Evolutionary conservation across 148 eudicot species (phyloP).

Genomic region (Rhododendron ferrugineum): DNA sequence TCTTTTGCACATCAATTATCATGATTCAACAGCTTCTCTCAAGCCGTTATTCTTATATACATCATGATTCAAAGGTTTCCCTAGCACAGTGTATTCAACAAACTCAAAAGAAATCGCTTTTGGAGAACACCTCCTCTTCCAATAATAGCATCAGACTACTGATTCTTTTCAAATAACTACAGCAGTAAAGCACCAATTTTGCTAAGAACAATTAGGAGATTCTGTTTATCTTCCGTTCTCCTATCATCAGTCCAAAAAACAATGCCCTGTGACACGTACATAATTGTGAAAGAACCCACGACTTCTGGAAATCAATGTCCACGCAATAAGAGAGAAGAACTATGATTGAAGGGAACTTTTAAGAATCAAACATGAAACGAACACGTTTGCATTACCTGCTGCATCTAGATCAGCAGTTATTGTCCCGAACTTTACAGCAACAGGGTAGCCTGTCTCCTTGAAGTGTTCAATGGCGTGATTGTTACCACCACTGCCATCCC

Average conservation of each 20-base stretch:
- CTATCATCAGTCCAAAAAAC: background rate
- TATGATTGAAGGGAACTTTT: background rate
- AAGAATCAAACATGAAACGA: background rate
- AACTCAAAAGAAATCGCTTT: too few species aligned
- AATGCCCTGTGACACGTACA: background rate
- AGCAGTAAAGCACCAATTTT: background rate
- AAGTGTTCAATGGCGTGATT: slow-evolving; percentile 91
- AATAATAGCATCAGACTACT: background rate
- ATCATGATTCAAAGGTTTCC: background rate
- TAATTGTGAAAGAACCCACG: background rate
- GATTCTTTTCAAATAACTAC: background rate
- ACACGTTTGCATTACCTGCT: slow-evolving; percentile 64
- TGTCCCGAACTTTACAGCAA: slow-evolving; percentile 97
- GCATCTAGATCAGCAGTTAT: slow-evolving; percentile 82
- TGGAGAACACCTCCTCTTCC: background rate
- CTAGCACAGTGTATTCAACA: background rate
- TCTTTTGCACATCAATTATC: background rate
- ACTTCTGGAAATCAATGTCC: background rate
- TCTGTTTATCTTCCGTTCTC: background rate
- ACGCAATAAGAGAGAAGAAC: background rate
- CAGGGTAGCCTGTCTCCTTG: slow-evolving; percentile 62
- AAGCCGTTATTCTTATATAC: background rate
- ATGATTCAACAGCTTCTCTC: background rate
- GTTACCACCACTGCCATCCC: slow-evolving; percentile 98
- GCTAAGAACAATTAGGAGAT: background rate